Evolutionary conservation across 768 basidiomycete species (phyloP).

Genomic region (Coprinopsis strossmayeri): DNA sequence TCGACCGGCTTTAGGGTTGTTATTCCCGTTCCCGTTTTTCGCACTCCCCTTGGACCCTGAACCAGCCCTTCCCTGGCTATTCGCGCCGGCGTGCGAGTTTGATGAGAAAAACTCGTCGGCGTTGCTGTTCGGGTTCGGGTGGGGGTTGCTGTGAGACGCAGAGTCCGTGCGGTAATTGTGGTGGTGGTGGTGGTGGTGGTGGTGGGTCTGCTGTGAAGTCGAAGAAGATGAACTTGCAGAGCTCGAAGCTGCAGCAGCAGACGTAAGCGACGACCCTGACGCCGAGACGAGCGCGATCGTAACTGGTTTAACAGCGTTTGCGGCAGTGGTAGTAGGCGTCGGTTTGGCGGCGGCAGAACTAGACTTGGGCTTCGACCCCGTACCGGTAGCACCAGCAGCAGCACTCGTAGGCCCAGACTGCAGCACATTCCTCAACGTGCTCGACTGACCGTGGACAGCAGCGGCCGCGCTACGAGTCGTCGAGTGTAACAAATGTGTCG

Average conservation of each 20-base stretch:
- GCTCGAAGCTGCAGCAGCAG: background rate
- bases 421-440: slow-evolving; percentile 71
- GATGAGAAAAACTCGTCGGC: no score
- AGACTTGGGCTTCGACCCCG: slow-evolving; percentile 22
- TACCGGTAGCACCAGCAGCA: slow-evolving; percentile 22
- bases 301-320: background rate
- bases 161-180: no score
- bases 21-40: slow-evolving; percentile 38
- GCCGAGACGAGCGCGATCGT: slow-evolving; percentile 1
- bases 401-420: slow-evolving; percentile 45
- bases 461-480: slow-evolving; percentile 71
- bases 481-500: slow-evolving; percentile 69
- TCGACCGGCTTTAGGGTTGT: slow-evolving; percentile 45
- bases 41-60: slow-evolving; percentile 60
- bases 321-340: background rate
- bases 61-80: slow-evolving; percentile 33
- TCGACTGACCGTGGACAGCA: slow-evolving; percentile 66
- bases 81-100: slow-evolving; percentile 5
- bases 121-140: background rate
- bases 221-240: background rate
- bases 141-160: background rate
- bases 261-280: background rate
- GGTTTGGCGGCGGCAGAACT: background rate
- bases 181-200: background rate
- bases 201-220: background rate